phyloP scores from a whole-genome alignment of 2,329 filamentous ascomycete genomes.

The Arthrinium puccinioides region DNA sequence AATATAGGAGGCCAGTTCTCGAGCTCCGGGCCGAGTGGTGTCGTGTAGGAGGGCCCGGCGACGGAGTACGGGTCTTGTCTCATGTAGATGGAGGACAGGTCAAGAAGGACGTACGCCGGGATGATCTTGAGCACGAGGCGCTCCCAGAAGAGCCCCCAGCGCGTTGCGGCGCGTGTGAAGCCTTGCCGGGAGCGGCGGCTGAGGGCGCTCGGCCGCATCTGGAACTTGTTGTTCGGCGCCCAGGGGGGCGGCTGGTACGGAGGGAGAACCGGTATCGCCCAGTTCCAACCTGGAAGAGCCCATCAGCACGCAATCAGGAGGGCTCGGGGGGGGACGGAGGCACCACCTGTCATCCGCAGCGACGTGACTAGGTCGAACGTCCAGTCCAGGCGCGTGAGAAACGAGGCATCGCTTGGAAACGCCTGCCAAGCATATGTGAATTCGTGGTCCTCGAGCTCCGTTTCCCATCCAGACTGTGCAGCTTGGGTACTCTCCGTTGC shows the following conservation, averaged over 20 bases:
- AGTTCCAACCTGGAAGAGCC: constrained; percentile 46
- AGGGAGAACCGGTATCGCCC: constrained; percentile 38
- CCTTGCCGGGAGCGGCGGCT: constrained; percentile 36
- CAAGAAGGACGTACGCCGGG: constrained; percentile 57
- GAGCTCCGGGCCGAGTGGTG: constrained; percentile 36
- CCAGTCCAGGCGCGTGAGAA: constrained; percentile 47
- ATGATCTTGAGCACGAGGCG: constrained; percentile 39
- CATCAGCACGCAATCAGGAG: too few species aligned
- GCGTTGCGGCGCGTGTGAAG: constrained; percentile 34
- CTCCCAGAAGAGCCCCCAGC: constrained; percentile 34
- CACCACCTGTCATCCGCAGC: constrained; percentile 47
- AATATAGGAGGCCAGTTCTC: constrained; percentile 32
- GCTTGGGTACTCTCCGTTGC: too few species aligned
- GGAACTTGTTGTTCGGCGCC: constrained; percentile 29
- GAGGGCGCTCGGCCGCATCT: constrained; percentile 29
- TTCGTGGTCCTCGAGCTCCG: too few species aligned
- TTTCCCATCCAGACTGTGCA: too few species aligned
- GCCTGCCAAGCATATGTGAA: constrained; percentile 53
- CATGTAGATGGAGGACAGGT: constrained; percentile 61
- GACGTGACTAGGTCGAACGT: constrained; percentile 45
- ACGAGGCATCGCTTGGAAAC: constrained; percentile 43
- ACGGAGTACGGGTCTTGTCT: constrained; percentile 75
- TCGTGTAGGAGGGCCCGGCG: constrained; percentile 35
- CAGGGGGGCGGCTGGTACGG: constrained; percentile 32
- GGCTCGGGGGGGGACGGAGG: not conserved